These are phyloP conservation scores for Cytospora leucostoma DNA, from an alignment of 2,329 filamentous ascomycete species.

Conservation along the genomic window DNA sequence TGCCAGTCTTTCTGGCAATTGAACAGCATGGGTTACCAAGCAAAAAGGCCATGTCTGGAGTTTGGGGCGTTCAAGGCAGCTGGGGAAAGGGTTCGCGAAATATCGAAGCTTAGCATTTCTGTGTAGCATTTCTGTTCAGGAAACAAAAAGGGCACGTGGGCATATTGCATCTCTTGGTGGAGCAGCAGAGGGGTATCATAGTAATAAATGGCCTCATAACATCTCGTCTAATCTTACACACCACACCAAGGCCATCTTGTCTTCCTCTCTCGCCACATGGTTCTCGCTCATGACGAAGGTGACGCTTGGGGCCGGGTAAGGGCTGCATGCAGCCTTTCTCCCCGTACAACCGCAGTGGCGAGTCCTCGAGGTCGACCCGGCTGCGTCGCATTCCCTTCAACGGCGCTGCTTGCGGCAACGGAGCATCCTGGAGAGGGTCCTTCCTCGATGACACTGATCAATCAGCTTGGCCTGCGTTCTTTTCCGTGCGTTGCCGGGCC, in stretches of 20 bases:
- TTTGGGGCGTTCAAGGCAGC: conserved; percentile 34
- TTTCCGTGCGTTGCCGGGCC: neutral
- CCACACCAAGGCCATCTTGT: neutral
- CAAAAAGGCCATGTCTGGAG: conserved; percentile 29
- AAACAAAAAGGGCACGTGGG: neutral
- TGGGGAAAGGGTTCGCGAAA: conserved; percentile 3
- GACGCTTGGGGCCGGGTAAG: neutral
- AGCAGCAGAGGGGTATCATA: conserved; percentile 37
- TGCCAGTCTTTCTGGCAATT: conserved; percentile 74
- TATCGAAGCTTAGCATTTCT: neutral
- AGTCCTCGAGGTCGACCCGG: neutral
- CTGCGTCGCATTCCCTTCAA: neutral
- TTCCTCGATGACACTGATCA: neutral
- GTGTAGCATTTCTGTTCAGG: neutral
- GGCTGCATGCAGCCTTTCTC: neutral
- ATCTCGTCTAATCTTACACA: conserved; percentile 24
- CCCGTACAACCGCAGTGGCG: neutral
- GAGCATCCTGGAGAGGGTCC: neutral
- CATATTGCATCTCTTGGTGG: neutral
- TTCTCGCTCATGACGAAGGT: no score
- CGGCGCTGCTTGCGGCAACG: neutral
- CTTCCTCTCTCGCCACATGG: neutral
- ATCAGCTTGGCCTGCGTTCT: neutral
- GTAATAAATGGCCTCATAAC: conserved; percentile 26
- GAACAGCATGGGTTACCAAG: neutral